Evolutionary conservation across 176 grass and related monocot species (phyloP), one percentile per base, ranked within the genome.

Genomic region (Saccharum officinarum): DNA sequence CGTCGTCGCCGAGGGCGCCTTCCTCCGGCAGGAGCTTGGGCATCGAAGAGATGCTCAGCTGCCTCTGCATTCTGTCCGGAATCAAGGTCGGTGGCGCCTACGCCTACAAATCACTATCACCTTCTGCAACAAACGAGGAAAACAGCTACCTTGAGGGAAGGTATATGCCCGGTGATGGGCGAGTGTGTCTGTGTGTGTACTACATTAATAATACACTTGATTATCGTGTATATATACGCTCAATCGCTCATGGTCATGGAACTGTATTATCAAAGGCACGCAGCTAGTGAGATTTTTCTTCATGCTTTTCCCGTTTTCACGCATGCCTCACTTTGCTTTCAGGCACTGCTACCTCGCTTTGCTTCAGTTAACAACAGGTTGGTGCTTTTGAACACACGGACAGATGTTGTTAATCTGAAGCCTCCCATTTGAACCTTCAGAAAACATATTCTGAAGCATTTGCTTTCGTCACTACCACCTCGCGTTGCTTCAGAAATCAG

Each of bases 21-120:
- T 86, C 88, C 69, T 62, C 69, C 50, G 18, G 10, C 64, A 55
- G 61, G 31, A 84, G 57, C 31, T 63, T 76, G 76, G 85, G 81
- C 59, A 87, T 62, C 76, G 63, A 42, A 25, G 85, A 79, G 41
- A 71, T 3, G 85, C 89, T 91, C 76, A 91, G 50, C 89, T 87
- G 89, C 89, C 85, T 80, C 89, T 87, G 81, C 89, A 91, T 90
- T 8, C 23, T 65, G 26, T 30, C 25, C 59, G 47, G 18, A 57
- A 34, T 7, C 31, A 4, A 15, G n/a, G 33, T 17, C 60, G n/a
- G 13, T 22, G 18, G 50, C 40, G 36, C 36, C 46, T 49, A 8
- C 52, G n/a, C 25, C 67, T 9, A 44, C 39, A 81, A 30, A 49
- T 41, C 36, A 66, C 28, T 30, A 1, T 71, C 73, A 1, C 17